These are phyloP conservation scores for Chiua virens DNA, from an alignment of 768 basidiomycete genomes.

Conservation along the genomic window DNA sequence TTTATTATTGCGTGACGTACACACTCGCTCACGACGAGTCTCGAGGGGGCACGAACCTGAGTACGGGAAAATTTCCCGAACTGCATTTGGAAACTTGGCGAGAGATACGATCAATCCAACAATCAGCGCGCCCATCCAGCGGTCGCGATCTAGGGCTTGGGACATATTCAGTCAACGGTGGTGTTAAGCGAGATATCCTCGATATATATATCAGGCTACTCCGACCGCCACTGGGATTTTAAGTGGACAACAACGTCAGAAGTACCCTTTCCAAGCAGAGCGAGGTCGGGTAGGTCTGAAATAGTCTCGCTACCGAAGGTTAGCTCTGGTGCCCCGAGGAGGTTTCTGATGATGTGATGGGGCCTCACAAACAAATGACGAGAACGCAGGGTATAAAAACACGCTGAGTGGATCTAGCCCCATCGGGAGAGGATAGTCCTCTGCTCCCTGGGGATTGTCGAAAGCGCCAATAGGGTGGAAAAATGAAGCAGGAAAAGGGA, in stretches of 20 bases:
- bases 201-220: not conserved
- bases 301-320: conserved; percentile 4
- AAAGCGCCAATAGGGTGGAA: not conserved
- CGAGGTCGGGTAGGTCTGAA: not conserved
- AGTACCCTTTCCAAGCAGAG: not conserved
- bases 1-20: not conserved
- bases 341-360: not conserved
- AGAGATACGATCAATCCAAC: not conserved
- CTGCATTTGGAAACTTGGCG: not conserved
- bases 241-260: not conserved
- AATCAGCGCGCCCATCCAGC: not conserved
- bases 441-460: not conserved
- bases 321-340: not conserved
- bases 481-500: not conserved
- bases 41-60: not conserved
- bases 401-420: not conserved
- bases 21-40: not conserved
- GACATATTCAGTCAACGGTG: conserved; percentile 3
- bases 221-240: not conserved
- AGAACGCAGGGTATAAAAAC: not conserved
- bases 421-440: not conserved
- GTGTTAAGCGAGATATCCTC: not conserved
- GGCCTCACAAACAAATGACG: not conserved
- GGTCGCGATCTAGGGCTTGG: not conserved
- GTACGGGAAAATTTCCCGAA: not conserved